A percentile compares a stretch with the other conserved stretches of the same genome.
Evolutionary conservation across 148 eudicot species (phyloP).

Genomic region (Persicaria maculosa): DNA sequence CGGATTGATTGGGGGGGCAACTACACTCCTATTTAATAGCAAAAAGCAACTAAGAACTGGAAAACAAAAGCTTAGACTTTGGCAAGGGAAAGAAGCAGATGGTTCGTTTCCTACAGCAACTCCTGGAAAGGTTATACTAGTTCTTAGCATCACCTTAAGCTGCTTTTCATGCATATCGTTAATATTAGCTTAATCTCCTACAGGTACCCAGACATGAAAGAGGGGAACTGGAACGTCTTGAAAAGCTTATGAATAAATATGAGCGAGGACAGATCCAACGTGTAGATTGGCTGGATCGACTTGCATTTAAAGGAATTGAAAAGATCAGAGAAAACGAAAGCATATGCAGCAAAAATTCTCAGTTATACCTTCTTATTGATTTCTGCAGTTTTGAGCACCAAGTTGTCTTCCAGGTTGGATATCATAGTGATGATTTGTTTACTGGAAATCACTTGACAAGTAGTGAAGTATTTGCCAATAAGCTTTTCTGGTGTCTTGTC

Average conservation of each 20-base stretch:
- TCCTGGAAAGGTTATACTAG: conserved; percentile 74
- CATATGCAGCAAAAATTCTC: conserved; percentile 64
- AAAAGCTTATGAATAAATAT: conserved; percentile 93
- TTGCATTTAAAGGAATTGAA: conserved; percentile 84
- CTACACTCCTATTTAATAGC: conserved; percentile 81
- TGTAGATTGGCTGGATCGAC: conserved; percentile 95
- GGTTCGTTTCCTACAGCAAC: conserved; percentile 72
- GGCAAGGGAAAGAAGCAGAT: conserved; percentile 85
- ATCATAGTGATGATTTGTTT: conserved; percentile 8
- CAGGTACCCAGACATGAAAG: conserved; percentile 96
- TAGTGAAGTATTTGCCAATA: neutral
- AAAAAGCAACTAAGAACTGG: conserved; percentile 96
- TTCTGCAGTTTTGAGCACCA: conserved; percentile 95
- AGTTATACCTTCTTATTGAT: conserved; percentile 70
- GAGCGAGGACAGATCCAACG: conserved; percentile 96
- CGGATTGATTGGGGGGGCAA: conserved; percentile 93
- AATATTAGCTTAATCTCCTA: conserved; percentile 10
- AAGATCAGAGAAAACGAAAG: conserved; percentile 85
- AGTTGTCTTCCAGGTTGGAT: conserved; percentile 83
- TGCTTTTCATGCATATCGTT: neutral
- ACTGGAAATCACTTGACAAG: neutral
- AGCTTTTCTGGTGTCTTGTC: neutral
- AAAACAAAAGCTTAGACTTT: conserved; percentile 91
- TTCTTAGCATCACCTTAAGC: neutral
- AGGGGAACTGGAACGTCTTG: conserved; percentile 92